Conservation (phyloP, 73 alveolate genomes). For the Paramecium bursaria region DNA sequence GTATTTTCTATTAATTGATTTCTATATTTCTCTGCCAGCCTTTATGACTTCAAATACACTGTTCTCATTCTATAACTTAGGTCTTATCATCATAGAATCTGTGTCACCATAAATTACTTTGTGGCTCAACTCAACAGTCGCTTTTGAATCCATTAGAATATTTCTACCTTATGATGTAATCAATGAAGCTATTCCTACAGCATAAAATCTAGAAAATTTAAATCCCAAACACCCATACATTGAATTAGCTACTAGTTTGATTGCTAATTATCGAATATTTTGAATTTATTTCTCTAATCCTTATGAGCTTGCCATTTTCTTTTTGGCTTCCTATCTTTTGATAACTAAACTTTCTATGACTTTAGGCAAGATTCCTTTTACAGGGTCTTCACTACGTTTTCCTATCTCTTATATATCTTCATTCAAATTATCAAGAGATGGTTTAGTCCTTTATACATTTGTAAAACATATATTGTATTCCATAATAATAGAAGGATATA, state of each 20-base stretch:
- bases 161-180: constrained; percentile 98
- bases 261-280: constrained; percentile 80
- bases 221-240: constrained; percentile 99
- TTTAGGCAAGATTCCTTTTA: constrained; percentile 83
- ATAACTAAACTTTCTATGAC: constrained; percentile 86
- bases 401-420: constrained; percentile 52
- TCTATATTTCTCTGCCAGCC: constrained; percentile 86
- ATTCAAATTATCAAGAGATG: constrained; percentile 80
- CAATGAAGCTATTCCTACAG: constrained; percentile 97
- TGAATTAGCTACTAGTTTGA: constrained; percentile 99
- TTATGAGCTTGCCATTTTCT: constrained; percentile 71
- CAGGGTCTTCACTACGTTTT: constrained; percentile 66
- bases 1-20: constrained; percentile 91
- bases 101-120: constrained; percentile 98
- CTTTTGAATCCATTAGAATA: constrained; percentile 79
- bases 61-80: constrained; percentile 86
- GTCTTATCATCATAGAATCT: constrained; percentile 96
- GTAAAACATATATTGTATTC: constrained; percentile 99
- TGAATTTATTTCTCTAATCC: constrained; percentile 37
- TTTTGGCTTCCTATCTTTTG: constrained; percentile 87
- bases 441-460: constrained; percentile 87
- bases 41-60: constrained; percentile 81
- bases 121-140: constrained; percentile 76
- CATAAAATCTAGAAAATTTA: constrained; percentile 95
- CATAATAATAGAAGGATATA: constrained; percentile 99